Base-by-base conservation (phyloP, 768 basidiomycete genomes). In the Xerocomus spinulosus region DNA sequence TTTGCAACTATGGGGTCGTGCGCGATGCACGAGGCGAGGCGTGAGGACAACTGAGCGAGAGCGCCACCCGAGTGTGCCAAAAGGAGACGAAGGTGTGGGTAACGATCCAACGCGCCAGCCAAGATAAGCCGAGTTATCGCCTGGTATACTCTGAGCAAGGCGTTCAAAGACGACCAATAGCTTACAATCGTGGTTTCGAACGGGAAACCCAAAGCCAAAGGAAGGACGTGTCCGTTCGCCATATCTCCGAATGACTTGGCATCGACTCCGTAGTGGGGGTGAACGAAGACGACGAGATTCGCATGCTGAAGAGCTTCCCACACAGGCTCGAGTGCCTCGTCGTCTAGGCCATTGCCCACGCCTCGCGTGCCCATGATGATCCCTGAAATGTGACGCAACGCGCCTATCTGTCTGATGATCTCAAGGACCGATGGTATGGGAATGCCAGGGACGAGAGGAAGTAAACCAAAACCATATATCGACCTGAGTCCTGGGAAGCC, bases 41-140 rank as follows among this genome's bases (percentile, higher is more conserved):
- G 82, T 18, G 89, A 91, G 9, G 90, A 92, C 15, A 93, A 73
- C 45, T 83, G 83, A 24, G 91, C 85, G 28, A 94, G 78, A 3
- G 86, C 83, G 9, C 91, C 91, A 21, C 90, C 91, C 3, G 90
- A 90, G 62, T 94, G 91, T 1, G 91, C 91, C 51, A 93, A 80
- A 13, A 94, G 76, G 44, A 94, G 69, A 25, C 82, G 80, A 37
- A 93, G 81, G 23, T 68, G 61, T 3, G 90, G 90, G 68, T 83
- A 82, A 18, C 85, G 82, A 63, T 94, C 91, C 54, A 92, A 72
- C 17, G 84, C 78, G 2, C 92, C 91, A 10, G 87, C 75, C 41
- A 92, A 77, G 57, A 93, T 90, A 35, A 93, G 70, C 30, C 90
- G 81, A 7, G 91, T 84, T 25, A 81, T 78, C 3, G 90, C 87